Evolutionary conservation across 768 basidiomycete species (phyloP), one percentile per base, ranked within the genome.

Genomic region (Russula ochroleuca): DNA sequence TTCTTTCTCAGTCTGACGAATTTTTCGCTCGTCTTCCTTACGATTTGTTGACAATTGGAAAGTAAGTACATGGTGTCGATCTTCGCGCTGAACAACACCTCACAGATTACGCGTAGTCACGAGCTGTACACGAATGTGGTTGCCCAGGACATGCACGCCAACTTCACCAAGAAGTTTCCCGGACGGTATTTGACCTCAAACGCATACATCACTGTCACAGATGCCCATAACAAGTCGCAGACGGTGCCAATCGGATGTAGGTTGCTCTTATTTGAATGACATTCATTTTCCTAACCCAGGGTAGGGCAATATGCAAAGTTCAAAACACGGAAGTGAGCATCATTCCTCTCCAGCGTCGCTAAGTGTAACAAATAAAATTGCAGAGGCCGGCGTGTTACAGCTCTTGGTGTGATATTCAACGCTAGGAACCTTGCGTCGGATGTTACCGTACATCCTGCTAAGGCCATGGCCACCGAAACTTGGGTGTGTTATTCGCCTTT

Each of bases 111-210:
- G 40, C 19, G 48, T 54, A 88, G 87, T 71, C 94, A 94, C 67
- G 93, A 95, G 75, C 73, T 93, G n/a, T 77, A 87, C 72, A 74
- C 78, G 56, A 43, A 43, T 43, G 7, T 8, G 19, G 43, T 43
- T 8, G 43, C 43, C 15, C 43, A 43, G 15, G 8, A n/a, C 19
- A 43, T 43, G 43, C 43, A 43, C 43, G 15, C 43, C 43, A 87
- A 87, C 70, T 88, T 92, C 68, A 84, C 77, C 2, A 85, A 84
- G 3, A 75, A 82, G 51, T 80, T 85, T 73, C 77, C 82, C 8
- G 91, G 88, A 5, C 80, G 86, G 49, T 95, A 93, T 73, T 75
- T 97, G 50, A 85, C 91, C 1, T 90, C 87, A 2, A 96, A 96
- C 69, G 89, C 84, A 61, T 90, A 95, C 75, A 90, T 96, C 71